Evolutionary conservation across 2,329 filamentous ascomycete species (phyloP).

Genomic region (Thelonectria olida): DNA sequence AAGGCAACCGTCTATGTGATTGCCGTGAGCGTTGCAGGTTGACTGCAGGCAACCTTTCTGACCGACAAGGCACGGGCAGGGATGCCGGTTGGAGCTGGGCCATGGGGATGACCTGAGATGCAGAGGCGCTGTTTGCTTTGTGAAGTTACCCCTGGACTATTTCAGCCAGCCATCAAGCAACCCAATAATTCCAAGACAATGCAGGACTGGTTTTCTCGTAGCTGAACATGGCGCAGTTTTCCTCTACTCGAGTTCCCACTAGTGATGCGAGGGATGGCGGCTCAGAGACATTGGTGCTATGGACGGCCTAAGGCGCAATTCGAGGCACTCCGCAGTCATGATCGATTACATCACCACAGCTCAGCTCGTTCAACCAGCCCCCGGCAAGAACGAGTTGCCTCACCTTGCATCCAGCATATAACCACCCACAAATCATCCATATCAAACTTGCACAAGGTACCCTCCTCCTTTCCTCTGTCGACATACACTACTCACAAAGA

Average conservation of each 20-base stretch:
- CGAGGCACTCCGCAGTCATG: constrained; percentile 20
- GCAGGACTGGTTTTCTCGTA: too few species aligned
- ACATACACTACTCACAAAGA: constrained; percentile 27
- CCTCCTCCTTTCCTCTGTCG: background rate
- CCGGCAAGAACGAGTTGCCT: background rate
- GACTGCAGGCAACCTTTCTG: background rate
- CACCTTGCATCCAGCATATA: background rate
- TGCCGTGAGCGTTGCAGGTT: background rate
- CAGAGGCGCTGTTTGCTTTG: too few species aligned
- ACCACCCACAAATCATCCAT: background rate
- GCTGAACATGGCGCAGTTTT: too few species aligned
- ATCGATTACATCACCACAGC: constrained; percentile 33
- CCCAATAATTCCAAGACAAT: too few species aligned
- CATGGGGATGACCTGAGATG: too few species aligned
- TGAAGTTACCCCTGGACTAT: too few species aligned
- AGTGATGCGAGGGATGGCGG: background rate
- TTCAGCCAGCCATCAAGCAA: too few species aligned
- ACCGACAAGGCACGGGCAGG: background rate
- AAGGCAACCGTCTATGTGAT: background rate
- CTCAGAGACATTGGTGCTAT: constrained; percentile 14
- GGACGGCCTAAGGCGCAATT: background rate
- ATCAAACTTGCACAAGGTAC: background rate
- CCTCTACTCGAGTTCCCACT: background rate
- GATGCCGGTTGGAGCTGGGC: background rate
- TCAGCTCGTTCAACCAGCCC: background rate